A percentile compares a stretch with the other conserved stretches of the same genome.
Evolutionary conservation across 2,329 filamentous ascomycete genomes (phyloP).

Genomic region (Trichoderma guizhouense): DNA sequence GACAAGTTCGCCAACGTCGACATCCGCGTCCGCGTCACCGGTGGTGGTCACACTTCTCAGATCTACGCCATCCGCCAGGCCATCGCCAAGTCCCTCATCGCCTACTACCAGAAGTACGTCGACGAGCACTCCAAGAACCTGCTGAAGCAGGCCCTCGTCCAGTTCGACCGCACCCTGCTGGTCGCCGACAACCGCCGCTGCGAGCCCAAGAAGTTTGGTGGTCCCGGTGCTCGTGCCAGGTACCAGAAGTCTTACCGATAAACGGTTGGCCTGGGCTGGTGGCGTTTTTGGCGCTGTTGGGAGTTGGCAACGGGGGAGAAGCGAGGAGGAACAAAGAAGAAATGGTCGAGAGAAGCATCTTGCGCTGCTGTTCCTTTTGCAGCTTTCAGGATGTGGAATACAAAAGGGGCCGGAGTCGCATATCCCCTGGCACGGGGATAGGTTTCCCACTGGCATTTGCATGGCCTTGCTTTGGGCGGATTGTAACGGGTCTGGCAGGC

Average conservation of each 20-base stretch:
- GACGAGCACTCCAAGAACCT: slow-evolving; percentile 99
- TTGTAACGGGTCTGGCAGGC: slow-evolving; percentile 50
- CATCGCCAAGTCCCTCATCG: slow-evolving; percentile 73
- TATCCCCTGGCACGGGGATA: slow-evolving; percentile 39
- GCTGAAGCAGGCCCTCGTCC: slow-evolving; percentile 93
- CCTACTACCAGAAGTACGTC: slow-evolving; percentile 99
- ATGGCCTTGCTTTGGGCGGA: slow-evolving; percentile 49
- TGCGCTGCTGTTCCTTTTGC: slow-evolving; percentile 2
- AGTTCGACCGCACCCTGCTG: slow-evolving; percentile 95
- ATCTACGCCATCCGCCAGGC: slow-evolving; percentile 98
- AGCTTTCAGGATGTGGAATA: slow-evolving; percentile 13
- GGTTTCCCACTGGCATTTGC: slow-evolving; percentile 47
- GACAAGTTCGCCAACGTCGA: slow-evolving; percentile 97
- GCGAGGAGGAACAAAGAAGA: neutral
- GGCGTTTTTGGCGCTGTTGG: neutral
- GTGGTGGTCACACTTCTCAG: slow-evolving; percentile 97
- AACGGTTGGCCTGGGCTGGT: slow-evolving; percentile 30
- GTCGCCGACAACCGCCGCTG: slow-evolving; percentile 98
- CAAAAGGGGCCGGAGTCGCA: slow-evolving; percentile 37
- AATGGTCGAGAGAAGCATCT: slow-evolving; percentile 9
- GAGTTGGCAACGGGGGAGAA: neutral
- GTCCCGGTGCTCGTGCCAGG: slow-evolving; percentile 89
- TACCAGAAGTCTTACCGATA: slow-evolving; percentile 99
- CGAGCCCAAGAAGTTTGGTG: slow-evolving; percentile 98
- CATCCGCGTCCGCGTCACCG: slow-evolving; percentile 92